Evolutionary conservation across 177 flowering plant genomes (phyloP).

Genomic region (Telopea speciosissima): DNA sequence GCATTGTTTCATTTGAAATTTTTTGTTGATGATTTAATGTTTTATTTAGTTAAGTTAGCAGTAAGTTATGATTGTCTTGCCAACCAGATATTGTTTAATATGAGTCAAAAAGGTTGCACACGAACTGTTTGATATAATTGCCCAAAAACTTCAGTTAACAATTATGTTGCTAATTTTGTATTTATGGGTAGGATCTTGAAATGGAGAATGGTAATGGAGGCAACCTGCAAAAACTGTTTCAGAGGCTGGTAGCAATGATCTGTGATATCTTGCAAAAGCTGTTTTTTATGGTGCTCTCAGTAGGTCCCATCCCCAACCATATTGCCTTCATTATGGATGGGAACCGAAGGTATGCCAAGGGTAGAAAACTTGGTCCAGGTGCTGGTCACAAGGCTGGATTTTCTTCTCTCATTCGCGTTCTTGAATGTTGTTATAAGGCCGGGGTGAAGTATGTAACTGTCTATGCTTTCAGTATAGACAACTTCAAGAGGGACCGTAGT

Average conservation of each 20-base stretch:
- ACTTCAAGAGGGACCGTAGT: slow-evolving; percentile 22
- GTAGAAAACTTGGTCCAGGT: slow-evolving; percentile 3
- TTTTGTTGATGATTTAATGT: too few relatives aligned
- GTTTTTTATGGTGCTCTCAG: slow-evolving; percentile 4
- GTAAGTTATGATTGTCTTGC: not conserved
- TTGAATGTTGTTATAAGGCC: slow-evolving; percentile 22
- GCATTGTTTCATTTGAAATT: too few relatives aligned
- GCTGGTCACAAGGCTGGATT: slow-evolving; percentile 23
- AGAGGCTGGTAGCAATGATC: not conserved
- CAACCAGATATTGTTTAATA: not conserved
- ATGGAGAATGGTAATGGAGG: not conserved
- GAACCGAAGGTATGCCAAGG: slow-evolving; percentile 14
- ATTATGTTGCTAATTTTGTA: not conserved
- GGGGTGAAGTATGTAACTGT: slow-evolving; percentile 28
- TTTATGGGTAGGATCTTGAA: not conserved
- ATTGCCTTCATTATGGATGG: slow-evolving; percentile 22
- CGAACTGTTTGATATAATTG: not conserved
- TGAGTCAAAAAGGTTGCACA: not conserved
- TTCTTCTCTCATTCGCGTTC: slow-evolving; percentile 17
- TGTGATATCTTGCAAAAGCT: not conserved
- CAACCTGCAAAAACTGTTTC: not conserved
- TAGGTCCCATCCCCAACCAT: slow-evolving; percentile 16
- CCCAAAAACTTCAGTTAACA: too few relatives aligned
- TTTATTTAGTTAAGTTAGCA: too few relatives aligned
- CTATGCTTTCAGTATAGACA: slow-evolving; percentile 36